phyloP scores from a whole-genome alignment of 1,284 basidiomycete species.

The Pyrrhoderma noxium region DNA sequence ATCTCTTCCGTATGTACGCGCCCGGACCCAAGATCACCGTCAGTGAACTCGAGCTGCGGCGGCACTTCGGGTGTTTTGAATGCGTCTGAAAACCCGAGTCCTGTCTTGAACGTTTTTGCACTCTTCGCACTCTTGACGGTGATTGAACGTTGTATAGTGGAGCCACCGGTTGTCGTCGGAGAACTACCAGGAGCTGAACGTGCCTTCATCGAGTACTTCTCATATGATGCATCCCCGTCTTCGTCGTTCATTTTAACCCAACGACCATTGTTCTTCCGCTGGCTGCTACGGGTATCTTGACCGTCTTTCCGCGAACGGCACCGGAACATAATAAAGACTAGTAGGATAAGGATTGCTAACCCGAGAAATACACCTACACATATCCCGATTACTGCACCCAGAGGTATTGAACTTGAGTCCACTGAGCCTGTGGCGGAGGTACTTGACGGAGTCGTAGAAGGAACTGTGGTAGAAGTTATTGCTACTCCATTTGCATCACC shows the following conservation, averaged over 20 bases:
- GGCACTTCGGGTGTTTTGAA: slow-evolving; percentile 17
- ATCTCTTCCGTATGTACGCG: slow-evolving; percentile 1
- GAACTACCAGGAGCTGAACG: slow-evolving; percentile 1
- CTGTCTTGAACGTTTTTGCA: slow-evolving; percentile 16
- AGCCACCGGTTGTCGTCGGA: slow-evolving; percentile 1
- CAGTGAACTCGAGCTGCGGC: slow-evolving; percentile 18
- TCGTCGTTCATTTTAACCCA: slow-evolving; percentile 19
- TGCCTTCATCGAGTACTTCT: slow-evolving; percentile 17
- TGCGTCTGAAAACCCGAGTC: slow-evolving; percentile 14
- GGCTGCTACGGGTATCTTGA: neutral
- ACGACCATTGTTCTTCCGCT: slow-evolving; percentile 15
- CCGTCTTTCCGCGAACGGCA: neutral
- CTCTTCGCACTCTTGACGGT: slow-evolving; percentile 17
- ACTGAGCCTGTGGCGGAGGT: neutral
- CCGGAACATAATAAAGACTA: slow-evolving; percentile 3
- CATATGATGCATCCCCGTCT: slow-evolving; percentile 9
- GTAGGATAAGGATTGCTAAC: slow-evolving; percentile 6
- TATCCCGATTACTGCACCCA: slow-evolving; percentile 17
- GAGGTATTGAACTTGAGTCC: slow-evolving; percentile 11
- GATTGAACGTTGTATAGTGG: slow-evolving; percentile 15
- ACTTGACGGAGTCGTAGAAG: neutral
- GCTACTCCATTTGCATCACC: neutral
- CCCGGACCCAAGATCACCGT: slow-evolving; percentile 13
- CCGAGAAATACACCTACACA: slow-evolving; percentile 16
- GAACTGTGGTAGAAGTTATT: neutral